Conservation (phyloP, 2,329 filamentous ascomycete species). For the Exophiala spinifera region DNA sequence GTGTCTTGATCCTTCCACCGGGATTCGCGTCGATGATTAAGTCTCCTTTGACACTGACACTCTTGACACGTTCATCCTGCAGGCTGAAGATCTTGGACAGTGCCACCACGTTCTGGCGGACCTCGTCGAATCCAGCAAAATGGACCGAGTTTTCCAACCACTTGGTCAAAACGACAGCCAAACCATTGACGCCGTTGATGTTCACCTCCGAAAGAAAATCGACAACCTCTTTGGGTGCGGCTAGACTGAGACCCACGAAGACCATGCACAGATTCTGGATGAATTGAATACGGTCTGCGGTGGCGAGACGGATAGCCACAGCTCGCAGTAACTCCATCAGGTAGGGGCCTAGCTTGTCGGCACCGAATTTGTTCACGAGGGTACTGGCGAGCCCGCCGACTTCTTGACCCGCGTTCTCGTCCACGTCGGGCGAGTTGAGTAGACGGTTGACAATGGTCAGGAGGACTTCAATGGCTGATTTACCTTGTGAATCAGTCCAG, state of each 20-base stretch:
- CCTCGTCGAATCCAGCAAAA: conserved; percentile 98
- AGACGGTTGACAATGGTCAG: conserved; percentile 83
- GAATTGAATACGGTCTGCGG: conserved; percentile 79
- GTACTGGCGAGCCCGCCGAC: conserved; percentile 92
- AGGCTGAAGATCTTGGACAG: conserved; percentile 87
- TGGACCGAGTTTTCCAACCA: conserved; percentile 97
- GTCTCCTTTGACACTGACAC: conserved; percentile 87
- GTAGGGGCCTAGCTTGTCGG: conserved; percentile 85
- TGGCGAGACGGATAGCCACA: conserved; percentile 78
- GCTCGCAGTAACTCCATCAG: conserved; percentile 83
- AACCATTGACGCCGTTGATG: conserved; percentile 70
- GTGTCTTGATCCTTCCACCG: conserved; percentile 84
- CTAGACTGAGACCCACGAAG: conserved; percentile 83
- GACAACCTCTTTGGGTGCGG: conserved; percentile 82
- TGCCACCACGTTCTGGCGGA: conserved; percentile 92
- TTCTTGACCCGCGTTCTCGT: conserved; percentile 92
- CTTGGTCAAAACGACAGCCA: conserved; percentile 85
- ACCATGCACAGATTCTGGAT: conserved; percentile 96
- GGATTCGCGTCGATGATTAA: conserved; percentile 66
- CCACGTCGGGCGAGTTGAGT: conserved; percentile 75
- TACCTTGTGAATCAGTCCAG: conserved; percentile 77
- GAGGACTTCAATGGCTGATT: conserved; percentile 81
- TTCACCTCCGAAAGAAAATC: conserved; percentile 84
- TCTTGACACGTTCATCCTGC: conserved; percentile 73
- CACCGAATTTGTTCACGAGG: conserved; percentile 90